Base-by-base conservation (phyloP, 441 rosid genomes). In the Pelargonium fulgidum region DNA sequence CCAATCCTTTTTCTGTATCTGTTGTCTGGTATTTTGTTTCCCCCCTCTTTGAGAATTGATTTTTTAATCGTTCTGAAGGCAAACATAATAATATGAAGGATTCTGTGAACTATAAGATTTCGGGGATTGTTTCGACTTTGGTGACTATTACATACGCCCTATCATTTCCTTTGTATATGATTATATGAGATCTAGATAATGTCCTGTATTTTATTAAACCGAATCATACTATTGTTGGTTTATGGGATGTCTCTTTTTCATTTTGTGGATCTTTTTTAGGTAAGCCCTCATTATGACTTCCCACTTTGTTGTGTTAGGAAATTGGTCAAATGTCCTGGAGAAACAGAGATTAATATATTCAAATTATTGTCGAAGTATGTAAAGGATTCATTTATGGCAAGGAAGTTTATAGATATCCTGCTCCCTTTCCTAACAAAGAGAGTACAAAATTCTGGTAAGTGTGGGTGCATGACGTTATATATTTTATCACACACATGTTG, bases 351-450 rank as follows among this genome's bases (percentile, higher is more conserved):
- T 68, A 81, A 75, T 79, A 89, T 92, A 75, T 88, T 95, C 75
- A 87, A 86, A 73, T 71, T 87, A 77, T 72, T 95, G 77, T 81
- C 89, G 7, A 87, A 83, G 78, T 88, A 79, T 79, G 73, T 92
- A 67, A 67, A 70, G 68, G 88, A 89, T 80, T 78, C 78, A 36
- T 73, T 76, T 63, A 62, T 74, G 42, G 96, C 83, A 29, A 76
- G 71, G 75, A 84, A 83, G 75, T 86, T 90, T 77, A 71, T 90
- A 79, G 97, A 91, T 73, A 73, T 89, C 77, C 78, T 89, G 76
- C 90, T 95, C 64, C 85, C 89, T 63, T 81, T 88, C 76, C 70
- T 95, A 61, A 79, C 84, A 45, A 87, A 78, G 71, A 80, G 81
- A 69, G 78, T 67, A 48, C 83, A 81, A 72, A 79, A 82, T 82